A percentile compares a stretch with the other conserved stretches of the same genome.
phyloP scores from a whole-genome alignment of 306 rosid species.

The Castanea mollissima region DNA sequence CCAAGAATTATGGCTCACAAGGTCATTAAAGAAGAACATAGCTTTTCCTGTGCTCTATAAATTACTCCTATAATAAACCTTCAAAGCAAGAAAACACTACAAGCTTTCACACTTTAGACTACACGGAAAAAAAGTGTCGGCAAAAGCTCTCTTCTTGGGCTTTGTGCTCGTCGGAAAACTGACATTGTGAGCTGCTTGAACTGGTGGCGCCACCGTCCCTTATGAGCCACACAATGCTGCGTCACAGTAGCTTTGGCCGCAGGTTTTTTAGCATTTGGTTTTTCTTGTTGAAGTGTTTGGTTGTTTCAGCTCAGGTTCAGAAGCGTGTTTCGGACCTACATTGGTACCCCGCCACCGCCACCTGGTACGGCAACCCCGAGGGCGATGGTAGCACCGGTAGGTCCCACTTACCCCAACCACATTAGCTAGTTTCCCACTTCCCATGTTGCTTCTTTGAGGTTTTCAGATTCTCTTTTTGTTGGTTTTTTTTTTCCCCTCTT shows the following conservation, averaged over 20 bases:
- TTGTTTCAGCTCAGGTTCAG: conserved; percentile 25
- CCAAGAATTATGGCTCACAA: not conserved
- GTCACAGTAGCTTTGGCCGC: conserved; percentile 15
- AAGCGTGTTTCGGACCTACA: conserved; percentile 36
- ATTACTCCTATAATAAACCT: not conserved
- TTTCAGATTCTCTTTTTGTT: not conserved
- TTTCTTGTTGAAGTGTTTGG: conserved; percentile 2
- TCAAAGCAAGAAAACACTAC: not conserved
- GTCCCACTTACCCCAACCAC: not conserved
- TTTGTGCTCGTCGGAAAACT: not conserved
- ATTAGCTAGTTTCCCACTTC: not conserved
- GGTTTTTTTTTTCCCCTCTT: not conserved
- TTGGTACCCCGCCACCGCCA: conserved; percentile 81
- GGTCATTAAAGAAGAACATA: not conserved
- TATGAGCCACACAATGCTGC: conserved; percentile 43
- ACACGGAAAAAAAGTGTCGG: conserved; percentile 35
- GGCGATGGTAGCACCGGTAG: conserved; percentile 97
- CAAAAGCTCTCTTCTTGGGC: conserved; percentile 26
- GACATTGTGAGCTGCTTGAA: conserved; percentile 17
- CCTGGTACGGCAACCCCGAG: conserved; percentile 93
- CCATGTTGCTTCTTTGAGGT: not conserved
- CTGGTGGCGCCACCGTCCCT: conserved; percentile 11
- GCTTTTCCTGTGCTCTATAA: conserved; percentile 7
- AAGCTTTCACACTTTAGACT: too few relatives aligned
- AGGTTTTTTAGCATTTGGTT: conserved; percentile 13